Evolutionary conservation across 106 monocot genomes (phyloP).

Genomic region (Dendrobium huoshanense): DNA sequence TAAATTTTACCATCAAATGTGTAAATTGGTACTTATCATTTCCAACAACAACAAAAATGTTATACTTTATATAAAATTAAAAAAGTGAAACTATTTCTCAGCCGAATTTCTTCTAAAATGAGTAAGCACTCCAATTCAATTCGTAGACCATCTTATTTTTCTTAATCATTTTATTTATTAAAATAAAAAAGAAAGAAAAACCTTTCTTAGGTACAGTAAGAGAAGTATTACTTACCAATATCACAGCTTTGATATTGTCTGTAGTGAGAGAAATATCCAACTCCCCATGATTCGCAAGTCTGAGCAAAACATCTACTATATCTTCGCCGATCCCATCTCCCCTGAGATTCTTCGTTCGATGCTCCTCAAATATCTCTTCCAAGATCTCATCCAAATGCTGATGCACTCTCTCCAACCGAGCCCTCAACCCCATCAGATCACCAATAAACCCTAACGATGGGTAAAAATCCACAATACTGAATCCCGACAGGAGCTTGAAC

Average conservation of each 20-base stretch:
- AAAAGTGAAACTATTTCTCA: no score
- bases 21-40: no score
- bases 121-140: no score
- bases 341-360: neutral
- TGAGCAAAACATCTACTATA: constrained; percentile 5
- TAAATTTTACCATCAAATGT: no score
- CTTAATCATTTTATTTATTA: no score
- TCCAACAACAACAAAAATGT: no score
- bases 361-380: neutral
- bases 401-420: neutral
- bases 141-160: no score
- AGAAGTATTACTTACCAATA: neutral
- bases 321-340: neutral
- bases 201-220: no score
- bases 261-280: neutral
- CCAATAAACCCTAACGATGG: neutral
- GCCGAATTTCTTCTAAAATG: no score
- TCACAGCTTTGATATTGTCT: neutral
- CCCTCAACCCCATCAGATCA: neutral
- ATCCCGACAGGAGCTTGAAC: neutral
- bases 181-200: no score
- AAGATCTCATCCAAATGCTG: neutral
- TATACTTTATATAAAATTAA: no score
- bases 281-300: neutral
- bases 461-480: neutral